Conservation (phyloP, 371 early-diverging fungal species). For the Blakeslea trispora region DNA sequence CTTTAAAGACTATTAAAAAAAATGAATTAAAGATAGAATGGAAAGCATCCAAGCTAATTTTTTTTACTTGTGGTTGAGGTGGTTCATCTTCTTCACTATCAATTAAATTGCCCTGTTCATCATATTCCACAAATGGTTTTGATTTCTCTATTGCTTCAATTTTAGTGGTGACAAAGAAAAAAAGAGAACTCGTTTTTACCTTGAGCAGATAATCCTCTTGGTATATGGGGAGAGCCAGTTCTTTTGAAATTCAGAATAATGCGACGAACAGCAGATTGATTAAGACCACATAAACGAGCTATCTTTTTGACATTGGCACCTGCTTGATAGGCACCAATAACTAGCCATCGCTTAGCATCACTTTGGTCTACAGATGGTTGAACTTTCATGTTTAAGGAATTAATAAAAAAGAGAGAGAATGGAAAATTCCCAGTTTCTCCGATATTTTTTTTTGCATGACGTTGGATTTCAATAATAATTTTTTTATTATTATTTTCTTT, state of each 20-base stretch:
- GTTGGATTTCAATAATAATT: too few relatives aligned
- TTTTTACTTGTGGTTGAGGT: neutral
- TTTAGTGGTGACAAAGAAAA: neutral
- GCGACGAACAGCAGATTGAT: constrained; percentile 36
- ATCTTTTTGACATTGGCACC: constrained; percentile 42
- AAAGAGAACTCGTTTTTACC: neutral
- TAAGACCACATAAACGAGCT: constrained; percentile 43
- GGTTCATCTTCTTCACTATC: constrained; percentile 34
- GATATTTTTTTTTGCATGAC: too few relatives aligned
- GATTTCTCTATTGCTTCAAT: constrained; percentile 15
- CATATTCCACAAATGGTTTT: constrained; percentile 38
- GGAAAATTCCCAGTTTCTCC: too few relatives aligned
- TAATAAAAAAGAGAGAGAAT: too few relatives aligned
- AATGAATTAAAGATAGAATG: neutral
- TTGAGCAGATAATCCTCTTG: constrained; percentile 9
- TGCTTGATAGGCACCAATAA: constrained; percentile 51
- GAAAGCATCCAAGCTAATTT: neutral
- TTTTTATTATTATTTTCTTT: neutral
- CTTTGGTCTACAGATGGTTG: constrained; percentile 2
- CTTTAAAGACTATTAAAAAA: constrained; percentile 1
- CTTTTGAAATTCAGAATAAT: constrained; percentile 42
- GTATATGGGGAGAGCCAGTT: constrained; percentile 37
- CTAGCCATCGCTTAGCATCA: constrained; percentile 37
- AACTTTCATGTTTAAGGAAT: too few relatives aligned
- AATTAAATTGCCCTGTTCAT: constrained; percentile 41